Base-by-base conservation (phyloP, 2,329 filamentous ascomycete species). In the Exophiala sp. region DNA sequence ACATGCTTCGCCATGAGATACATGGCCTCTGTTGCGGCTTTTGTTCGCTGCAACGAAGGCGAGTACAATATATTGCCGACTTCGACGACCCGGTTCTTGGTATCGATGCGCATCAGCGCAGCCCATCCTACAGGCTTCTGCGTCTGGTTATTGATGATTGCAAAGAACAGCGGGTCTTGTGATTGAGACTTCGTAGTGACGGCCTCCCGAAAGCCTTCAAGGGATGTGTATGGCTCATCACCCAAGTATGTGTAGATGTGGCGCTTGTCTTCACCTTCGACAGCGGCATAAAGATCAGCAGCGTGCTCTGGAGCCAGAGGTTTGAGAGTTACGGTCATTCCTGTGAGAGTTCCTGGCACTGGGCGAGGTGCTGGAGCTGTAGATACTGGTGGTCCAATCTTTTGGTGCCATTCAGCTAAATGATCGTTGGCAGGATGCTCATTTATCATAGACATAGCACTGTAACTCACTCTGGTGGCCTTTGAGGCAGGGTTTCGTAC, bases 51-150 rank as follows among this genome's bases (percentile, higher is more conserved):
- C 12, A 86, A 64, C 1, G 62, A 58, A 0, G 72, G 66, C 0
- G 78, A 73, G 57, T 81, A 80, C 9, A 83, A 68, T 12, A 86
- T 70, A 55, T 72, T 70, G 2, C 84, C 84, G 20, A 86, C 75
- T 60, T 87, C 84, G 1, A 85, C 68, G 18, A 72, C 70, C 1
- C 76, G 72, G 50, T 85, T 72, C 0, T 63, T 58, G 0, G 77
- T 71, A 3, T 75, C 69, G 46, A 82, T 77, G 50, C 73, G 73
- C 61, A 84, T 66, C 51, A 76, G 56, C 3, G 61, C 61, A 5
- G 72, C 57, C 32, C 77, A 67, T 1, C 79, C 79, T 1, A 78
- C 63, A 0, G 72, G 63, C 48, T 72, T 71, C 7, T 68, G 64
- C 2, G 47, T 50, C 8, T 54, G 65, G 0, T 62, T 63, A 3